Conservation (phyloP, 257 asterid species). For the Mentha longifolia region DNA sequence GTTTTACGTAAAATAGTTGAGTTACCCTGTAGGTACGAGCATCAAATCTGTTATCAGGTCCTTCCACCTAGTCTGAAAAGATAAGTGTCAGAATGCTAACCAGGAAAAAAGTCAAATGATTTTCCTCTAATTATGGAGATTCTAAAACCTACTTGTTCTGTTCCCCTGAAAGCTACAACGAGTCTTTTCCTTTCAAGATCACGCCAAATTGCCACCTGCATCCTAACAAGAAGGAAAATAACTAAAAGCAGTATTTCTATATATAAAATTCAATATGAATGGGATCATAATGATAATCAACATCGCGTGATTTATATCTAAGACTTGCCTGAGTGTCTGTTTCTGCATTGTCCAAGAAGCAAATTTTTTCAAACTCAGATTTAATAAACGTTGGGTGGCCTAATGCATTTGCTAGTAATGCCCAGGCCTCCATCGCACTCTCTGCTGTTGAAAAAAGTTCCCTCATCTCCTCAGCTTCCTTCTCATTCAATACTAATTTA, state of each 20-base stretch:
- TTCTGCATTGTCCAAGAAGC: slow-evolving; percentile 84
- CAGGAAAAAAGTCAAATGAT: background rate
- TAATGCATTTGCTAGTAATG: slow-evolving; percentile 89
- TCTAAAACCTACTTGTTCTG: slow-evolving; percentile 80
- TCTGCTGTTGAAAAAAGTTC: slow-evolving; percentile 91
- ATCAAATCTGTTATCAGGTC: slow-evolving; percentile 87
- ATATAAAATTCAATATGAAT: slow-evolving; percentile 20
- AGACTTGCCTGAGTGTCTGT: slow-evolving; percentile 87
- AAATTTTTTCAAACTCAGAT: slow-evolving; percentile 92
- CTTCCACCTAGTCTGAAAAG: slow-evolving; percentile 85
- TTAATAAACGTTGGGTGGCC: slow-evolving; percentile 96
- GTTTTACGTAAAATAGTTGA: slow-evolving; percentile 19
- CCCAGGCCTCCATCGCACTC: slow-evolving; percentile 99
- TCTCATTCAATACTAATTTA: slow-evolving; percentile 63
- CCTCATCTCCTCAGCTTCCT: slow-evolving; percentile 95
- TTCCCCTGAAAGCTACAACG: slow-evolving; percentile 98
- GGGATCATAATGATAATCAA: background rate
- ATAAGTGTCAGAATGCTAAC: slow-evolving; percentile 36
- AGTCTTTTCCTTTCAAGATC: slow-evolving; percentile 76
- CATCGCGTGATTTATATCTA: background rate
- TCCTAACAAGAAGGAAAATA: slow-evolving; percentile 32
- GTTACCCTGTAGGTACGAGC: slow-evolving; percentile 96
- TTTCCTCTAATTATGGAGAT: slow-evolving; percentile 9
- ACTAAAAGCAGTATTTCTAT: slow-evolving; percentile 28
- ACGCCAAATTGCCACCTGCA: slow-evolving; percentile 96